Percentiles rank a stretch among this genome's conserved stretches.
phyloP scores from a whole-genome alignment of 345 rosid species.

The Brassica carinata region DNA sequence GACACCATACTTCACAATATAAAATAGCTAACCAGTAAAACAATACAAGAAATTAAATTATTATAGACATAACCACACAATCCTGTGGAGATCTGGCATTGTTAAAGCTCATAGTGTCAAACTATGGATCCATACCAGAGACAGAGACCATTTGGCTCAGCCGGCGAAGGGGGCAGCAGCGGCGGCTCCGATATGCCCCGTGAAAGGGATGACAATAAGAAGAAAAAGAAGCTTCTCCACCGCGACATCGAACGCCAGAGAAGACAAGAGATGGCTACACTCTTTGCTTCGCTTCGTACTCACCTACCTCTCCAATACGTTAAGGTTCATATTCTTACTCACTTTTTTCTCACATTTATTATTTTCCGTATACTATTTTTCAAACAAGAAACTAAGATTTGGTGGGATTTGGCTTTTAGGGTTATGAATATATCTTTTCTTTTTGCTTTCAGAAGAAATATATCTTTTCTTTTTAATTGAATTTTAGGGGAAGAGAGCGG shows the following conservation, averaged over 20 bases:
- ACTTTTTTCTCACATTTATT: not conserved
- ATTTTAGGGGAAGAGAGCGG: constrained; percentile 52
- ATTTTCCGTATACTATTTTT: not conserved
- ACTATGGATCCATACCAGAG: constrained; percentile 40
- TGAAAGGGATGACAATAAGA: constrained; percentile 26
- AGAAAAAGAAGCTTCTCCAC: constrained; percentile 42
- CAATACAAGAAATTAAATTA: constrained; percentile 1
- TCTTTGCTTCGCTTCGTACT: constrained; percentile 44
- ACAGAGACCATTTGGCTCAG: constrained; percentile 28
- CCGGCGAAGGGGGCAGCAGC: constrained; percentile 26
- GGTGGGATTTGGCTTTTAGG: constrained; percentile 30
- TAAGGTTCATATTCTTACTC: constrained; percentile 33
- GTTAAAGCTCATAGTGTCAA: constrained; percentile 23
- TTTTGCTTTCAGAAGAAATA: not conserved
- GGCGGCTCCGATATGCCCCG: constrained; percentile 17
- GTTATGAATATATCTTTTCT: constrained; percentile 14
- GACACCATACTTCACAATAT: constrained; percentile 21
- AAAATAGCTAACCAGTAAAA: constrained; percentile 6
- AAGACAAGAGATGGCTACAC: constrained; percentile 48
- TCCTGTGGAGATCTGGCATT: constrained; percentile 37
- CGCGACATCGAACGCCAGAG: constrained; percentile 47
- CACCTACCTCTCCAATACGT: constrained; percentile 44
- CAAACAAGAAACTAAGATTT: constrained; percentile 22
- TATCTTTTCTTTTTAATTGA: no score
- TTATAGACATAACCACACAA: constrained; percentile 15